Evolutionary conservation across 2,329 filamentous ascomycete genomes (phyloP).

Genomic region (Pezicula radicicola): DNA sequence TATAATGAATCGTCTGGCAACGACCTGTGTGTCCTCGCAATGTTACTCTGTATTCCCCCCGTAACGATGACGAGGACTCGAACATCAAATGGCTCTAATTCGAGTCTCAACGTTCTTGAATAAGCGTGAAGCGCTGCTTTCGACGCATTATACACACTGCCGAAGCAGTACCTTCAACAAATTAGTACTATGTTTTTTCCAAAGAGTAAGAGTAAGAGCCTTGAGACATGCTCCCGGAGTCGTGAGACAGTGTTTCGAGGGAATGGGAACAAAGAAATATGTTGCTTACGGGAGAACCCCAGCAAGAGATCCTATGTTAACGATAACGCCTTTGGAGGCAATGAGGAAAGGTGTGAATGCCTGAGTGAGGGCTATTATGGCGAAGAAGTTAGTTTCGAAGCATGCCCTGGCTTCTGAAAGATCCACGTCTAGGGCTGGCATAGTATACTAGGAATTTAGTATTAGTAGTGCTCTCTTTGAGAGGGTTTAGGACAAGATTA

Average conservation of each 20-base stretch:
- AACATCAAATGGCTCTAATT: slow-evolving; percentile 9
- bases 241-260: too few relatives aligned
- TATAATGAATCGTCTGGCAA: slow-evolving; percentile 5
- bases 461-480: too few relatives aligned
- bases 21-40: background rate
- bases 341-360: slow-evolving; percentile 19
- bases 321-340: slow-evolving; percentile 33
- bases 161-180: too few relatives aligned
- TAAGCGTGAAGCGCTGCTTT: slow-evolving; percentile 10
- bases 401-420: background rate
- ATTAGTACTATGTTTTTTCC: too few relatives aligned
- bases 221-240: too few relatives aligned
- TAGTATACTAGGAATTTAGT: background rate
- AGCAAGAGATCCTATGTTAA: slow-evolving; percentile 36
- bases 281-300: slow-evolving; percentile 4
- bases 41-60: slow-evolving; percentile 4
- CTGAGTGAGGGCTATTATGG: slow-evolving; percentile 14
- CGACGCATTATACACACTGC: slow-evolving; percentile 35
- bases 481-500: too few relatives aligned
- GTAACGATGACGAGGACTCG: slow-evolving; percentile 6
- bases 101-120: slow-evolving; percentile 5
- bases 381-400: slow-evolving; percentile 1
- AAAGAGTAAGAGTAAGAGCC: too few relatives aligned
- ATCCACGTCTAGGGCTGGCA: background rate
- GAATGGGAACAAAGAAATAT: too few relatives aligned